Conservation (phyloP, 106 monocot genomes). For the Platanthera guangdongensis region DNA sequence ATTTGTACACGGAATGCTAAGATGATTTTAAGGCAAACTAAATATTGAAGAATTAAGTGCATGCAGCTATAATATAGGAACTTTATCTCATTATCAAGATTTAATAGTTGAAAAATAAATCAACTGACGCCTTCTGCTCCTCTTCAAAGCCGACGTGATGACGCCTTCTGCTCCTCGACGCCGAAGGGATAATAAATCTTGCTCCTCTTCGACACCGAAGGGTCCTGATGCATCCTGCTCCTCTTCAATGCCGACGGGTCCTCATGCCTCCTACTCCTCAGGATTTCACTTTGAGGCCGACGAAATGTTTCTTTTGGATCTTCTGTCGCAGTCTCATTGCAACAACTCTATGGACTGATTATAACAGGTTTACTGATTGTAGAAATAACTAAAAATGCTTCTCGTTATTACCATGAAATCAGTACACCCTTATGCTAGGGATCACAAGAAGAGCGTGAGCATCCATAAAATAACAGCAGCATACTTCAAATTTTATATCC, state of each 20-base stretch:
- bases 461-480: neutral
- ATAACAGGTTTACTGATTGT: too few species aligned
- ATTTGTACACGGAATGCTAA: neutral
- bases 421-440: neutral
- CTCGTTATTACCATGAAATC: neutral
- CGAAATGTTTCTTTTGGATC: too few species aligned
- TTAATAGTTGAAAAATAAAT: conserved; percentile 3
- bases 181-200: too few species aligned
- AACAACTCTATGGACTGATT: too few species aligned
- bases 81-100: neutral
- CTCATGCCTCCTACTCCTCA: too few species aligned
- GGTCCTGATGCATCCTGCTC: too few species aligned
- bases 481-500: neutral
- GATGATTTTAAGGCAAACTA: neutral
- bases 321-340: too few species aligned
- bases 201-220: too few species aligned
- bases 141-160: too few species aligned
- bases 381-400: neutral
- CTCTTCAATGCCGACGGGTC: too few species aligned
- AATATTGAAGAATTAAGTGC: neutral
- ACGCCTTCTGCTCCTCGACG: too few species aligned
- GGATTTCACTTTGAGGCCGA: too few species aligned
- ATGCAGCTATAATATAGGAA: neutral
- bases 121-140: neutral
- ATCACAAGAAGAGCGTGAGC: neutral